Evolutionary conservation across 2,329 filamentous ascomycete genomes (phyloP), one percentile per base, ranked within the genome.

Genomic region (Paraphoma sp.): DNA sequence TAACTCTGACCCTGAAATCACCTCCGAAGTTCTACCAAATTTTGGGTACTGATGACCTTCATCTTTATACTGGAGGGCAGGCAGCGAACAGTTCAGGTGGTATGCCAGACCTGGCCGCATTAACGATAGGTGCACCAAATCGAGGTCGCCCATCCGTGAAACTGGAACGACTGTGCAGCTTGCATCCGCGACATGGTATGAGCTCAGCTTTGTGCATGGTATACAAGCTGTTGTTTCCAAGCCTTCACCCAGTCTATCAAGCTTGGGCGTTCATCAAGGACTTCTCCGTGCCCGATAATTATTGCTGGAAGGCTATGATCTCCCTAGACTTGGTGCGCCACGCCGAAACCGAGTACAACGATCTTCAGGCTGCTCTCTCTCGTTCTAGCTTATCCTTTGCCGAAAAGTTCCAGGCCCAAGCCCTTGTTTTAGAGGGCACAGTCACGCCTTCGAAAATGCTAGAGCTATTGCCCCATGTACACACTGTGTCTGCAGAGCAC

Each of bases 301-400:
- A 68, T 38, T 58, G 43, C 10, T 66, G 62, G 62, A 67, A 53
- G 31, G 59, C 46, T 0, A 56, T 53, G 49, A 36, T 52, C 60
- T 1, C 63, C 86, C 54, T 76, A 84, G 5, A 91, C 87, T 59
- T 70, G 76, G 0, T 67, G 88, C 1, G 78, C 85, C 6, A 90
- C 87, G 63, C 67, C n/a, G 64, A 88, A 90, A 18, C 18, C 1
- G 67, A 72, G 62, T 76, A 91, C 5, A 83, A 89, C 48, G 83
- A 82, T 14, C 75, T 93, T 5, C 85, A 87, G 0, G 80, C 82
- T 64, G 89, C 90, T 62, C 71, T 68, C 9, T 23, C 50, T 10
- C 16, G 6, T 59, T 66, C 44, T 43, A 47, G 14, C 63, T 70
- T 58, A 49, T n/a, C 16, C 47, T 67, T 29, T 62, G 60, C 2